These are phyloP conservation scores for Kalmanozyma brasiliensis DNA, from an alignment of 1,284 basidiomycete genomes.

Conservation along the genomic window DNA sequence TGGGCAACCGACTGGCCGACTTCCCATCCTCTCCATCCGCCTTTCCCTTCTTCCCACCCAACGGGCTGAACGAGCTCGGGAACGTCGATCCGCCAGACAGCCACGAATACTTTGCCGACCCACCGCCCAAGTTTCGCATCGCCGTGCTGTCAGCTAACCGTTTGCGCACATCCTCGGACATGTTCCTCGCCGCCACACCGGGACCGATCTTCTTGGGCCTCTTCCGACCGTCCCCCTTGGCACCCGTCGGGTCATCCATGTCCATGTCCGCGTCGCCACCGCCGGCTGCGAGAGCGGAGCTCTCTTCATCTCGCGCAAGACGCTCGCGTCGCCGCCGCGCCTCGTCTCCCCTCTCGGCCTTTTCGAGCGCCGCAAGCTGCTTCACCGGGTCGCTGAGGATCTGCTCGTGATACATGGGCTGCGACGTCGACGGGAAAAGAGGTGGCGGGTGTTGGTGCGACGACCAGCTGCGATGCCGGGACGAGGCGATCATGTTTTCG, in stretches of 20 bases:
- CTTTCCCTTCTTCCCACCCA: constrained; percentile 41
- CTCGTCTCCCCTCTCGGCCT: constrained; percentile 62
- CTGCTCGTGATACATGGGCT: constrained; percentile 61
- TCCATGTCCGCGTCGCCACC: constrained; percentile 30
- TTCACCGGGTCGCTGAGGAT: constrained; percentile 56
- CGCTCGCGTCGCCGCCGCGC: constrained; percentile 53
- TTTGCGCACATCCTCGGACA: constrained; percentile 65
- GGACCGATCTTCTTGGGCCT: constrained; percentile 54
- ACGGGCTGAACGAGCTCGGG: constrained; percentile 28
- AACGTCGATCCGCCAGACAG: constrained; percentile 34
- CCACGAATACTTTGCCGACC: constrained; percentile 58
- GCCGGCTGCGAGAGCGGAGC: constrained; percentile 39
- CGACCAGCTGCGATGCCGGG: constrained; percentile 64
- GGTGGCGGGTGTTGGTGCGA: constrained; percentile 61
- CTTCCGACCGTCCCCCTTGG: constrained; percentile 39
- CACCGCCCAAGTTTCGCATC: constrained; percentile 60
- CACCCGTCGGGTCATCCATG: constrained; percentile 40
- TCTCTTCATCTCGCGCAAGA: constrained; percentile 58
- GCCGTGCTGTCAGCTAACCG: constrained; percentile 65
- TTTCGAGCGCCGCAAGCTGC: constrained; percentile 65
- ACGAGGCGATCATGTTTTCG: constrained; percentile 62
- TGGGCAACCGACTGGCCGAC: constrained; percentile 45
- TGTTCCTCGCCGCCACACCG: constrained; percentile 57
- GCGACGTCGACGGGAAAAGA: constrained; percentile 28
- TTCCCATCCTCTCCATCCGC: constrained; percentile 26